phyloP scores from a whole-genome alignment of 108 stramenopile species.

The Conticribra weissflogii region DNA sequence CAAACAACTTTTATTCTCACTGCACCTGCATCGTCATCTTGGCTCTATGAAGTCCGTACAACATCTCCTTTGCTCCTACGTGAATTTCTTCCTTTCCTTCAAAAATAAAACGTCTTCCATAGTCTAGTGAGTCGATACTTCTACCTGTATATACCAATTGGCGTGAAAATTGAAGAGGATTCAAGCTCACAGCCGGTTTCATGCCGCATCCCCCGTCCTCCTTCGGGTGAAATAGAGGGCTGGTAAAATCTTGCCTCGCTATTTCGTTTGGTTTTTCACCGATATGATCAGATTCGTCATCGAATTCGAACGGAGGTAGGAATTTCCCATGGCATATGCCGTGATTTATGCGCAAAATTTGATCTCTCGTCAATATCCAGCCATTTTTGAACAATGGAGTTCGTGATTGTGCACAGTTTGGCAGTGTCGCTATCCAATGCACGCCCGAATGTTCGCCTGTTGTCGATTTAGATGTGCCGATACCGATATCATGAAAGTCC shows the following conservation, averaged over 20 bases:
- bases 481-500: background rate
- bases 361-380: slow-evolving; percentile 11
- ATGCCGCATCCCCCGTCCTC: background rate
- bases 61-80: slow-evolving; percentile 2
- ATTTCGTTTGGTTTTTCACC: background rate
- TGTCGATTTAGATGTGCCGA: background rate
- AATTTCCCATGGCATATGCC: slow-evolving; percentile 8
- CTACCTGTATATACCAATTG: slow-evolving; percentile 7
- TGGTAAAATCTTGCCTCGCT: background rate
- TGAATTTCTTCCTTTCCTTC: background rate
- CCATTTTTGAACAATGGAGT: slow-evolving; percentile 10
- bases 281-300: background rate
- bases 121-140: background rate
- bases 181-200: slow-evolving; percentile 4
- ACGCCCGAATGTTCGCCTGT: background rate
- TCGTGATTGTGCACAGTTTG: background rate
- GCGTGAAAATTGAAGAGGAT: background rate
- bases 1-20: too few relatives aligned
- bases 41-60: slow-evolving; percentile 3
- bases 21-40: background rate
- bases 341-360: slow-evolving; percentile 6
- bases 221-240: slow-evolving; percentile 6
- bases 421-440: background rate
- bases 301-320: slow-evolving; percentile 5
- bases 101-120: background rate